These are phyloP conservation scores for Cyclotella distinguenda DNA, from an alignment of 108 stramenopile genomes.

Conservation along the genomic window DNA sequence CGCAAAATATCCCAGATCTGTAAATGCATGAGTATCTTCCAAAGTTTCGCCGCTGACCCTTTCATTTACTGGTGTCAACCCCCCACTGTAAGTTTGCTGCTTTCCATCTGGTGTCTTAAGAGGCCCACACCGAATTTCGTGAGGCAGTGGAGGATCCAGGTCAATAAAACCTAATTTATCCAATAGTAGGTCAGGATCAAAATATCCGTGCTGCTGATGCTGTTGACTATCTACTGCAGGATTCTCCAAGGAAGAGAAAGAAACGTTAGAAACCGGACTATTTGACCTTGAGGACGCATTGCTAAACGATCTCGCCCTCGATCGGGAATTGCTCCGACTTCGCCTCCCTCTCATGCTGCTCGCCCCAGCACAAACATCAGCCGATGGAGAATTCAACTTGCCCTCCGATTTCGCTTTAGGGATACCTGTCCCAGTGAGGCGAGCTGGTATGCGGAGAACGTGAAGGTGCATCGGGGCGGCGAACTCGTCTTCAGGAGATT, in stretches of 20 bases:
- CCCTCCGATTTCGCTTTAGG: neutral
- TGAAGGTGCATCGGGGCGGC: slow-evolving; percentile 41
- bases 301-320: slow-evolving; percentile 2
- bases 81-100: slow-evolving; percentile 18
- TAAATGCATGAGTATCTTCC: slow-evolving; percentile 56
- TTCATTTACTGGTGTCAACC: slow-evolving; percentile 51
- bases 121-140: slow-evolving; percentile 47
- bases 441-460: slow-evolving; percentile 20
- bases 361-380: neutral
- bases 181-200: slow-evolving; percentile 37
- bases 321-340: slow-evolving; percentile 9
- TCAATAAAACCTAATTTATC: slow-evolving; percentile 44
- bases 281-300: neutral
- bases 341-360: slow-evolving; percentile 8
- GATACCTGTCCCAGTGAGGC: slow-evolving; percentile 5
- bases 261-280: neutral
- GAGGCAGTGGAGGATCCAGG: slow-evolving; percentile 46
- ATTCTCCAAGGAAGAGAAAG: neutral
- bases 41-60: slow-evolving; percentile 46
- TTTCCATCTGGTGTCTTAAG: slow-evolving; percentile 15
- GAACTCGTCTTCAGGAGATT: slow-evolving; percentile 13
- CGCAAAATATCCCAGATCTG: slow-evolving; percentile 27
- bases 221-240: neutral
- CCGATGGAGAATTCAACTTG: neutral
- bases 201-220: too few species aligned